Conservation (phyloP, 805 yeast species). For the Monosporozyma unispora region DNA sequence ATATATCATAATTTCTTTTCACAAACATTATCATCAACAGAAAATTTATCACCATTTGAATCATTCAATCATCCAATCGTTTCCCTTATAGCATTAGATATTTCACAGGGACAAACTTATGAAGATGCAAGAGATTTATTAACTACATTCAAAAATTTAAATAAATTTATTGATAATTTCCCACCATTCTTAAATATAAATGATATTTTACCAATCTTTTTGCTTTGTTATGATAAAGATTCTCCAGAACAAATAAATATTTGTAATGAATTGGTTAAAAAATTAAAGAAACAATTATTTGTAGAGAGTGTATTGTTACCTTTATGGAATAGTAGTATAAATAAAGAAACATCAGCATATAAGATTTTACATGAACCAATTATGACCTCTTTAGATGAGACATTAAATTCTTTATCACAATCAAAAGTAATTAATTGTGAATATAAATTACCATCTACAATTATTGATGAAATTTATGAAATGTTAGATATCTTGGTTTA, state of each 20-base stretch:
- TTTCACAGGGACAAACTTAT: conserved; percentile 24
- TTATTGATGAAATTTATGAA: conserved; percentile 21
- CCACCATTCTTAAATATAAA: conserved; percentile 51
- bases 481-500: conserved; percentile 15
- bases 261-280: conserved; percentile 33
- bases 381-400: conserved; percentile 24
- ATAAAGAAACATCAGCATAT: conserved; percentile 4
- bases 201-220: conserved; percentile 47
- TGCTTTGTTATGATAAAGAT: conserved; percentile 42
- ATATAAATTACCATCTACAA: conserved; percentile 12
- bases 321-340: conserved; percentile 16
- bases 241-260: conserved; percentile 37
- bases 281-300: conserved; percentile 35
- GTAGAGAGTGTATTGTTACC: conserved; percentile 29
- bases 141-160: conserved; percentile 41
- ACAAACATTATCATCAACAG: conserved; percentile 46
- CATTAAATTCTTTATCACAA: conserved; percentile 10
- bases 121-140: conserved; percentile 51
- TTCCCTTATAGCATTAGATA: conserved; percentile 57
- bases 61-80: conserved; percentile 81
- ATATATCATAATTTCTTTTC: conserved; percentile 52
- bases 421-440: conserved; percentile 3
- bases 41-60: conserved; percentile 65
- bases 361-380: conserved; percentile 24
- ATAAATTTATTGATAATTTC: conserved; percentile 38